Base-by-base conservation (phyloP, 441 rosid genomes). In the Pelargonium australe region DNA sequence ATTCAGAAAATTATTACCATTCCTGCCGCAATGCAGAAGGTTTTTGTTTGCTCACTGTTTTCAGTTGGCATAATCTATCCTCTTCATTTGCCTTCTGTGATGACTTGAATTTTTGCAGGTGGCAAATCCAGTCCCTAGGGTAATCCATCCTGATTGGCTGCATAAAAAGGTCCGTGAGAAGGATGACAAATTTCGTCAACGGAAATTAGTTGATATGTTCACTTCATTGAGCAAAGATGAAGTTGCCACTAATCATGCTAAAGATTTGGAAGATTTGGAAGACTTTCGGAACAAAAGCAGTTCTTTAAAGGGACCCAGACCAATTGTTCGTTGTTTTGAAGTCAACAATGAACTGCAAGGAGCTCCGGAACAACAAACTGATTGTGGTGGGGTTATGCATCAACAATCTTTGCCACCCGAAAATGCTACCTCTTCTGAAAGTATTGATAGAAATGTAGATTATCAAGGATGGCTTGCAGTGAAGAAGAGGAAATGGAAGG, bases 1-100 rank as follows among this genome's bases (percentile, higher is more conserved):
- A 83, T 95, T 79, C 99, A 95, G 80, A 95, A 95, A 76, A 92
- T 85, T 72, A 81, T 95, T 70, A 95, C 98, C 62, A 95, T 95
- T 78, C 99, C 99, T 82, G 99, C 99, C 58, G 99, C 99, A 72
- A 95, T 92, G 98, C 99, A 95, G 81, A 95, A 95, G 98, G 99
- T 95, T 77, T 69, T 64, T 63, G n/a, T 53, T 63, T 77, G 28
- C 80, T 67, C 64, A 58, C 66, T 34, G 71, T 73, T 70, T 9
- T 51, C 70, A 68, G 47, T 67, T 75, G 41, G 44, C 64, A 31
- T 64, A 55, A 65, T 68, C 62, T 43, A 45, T 73, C 57, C 63
- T 70, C 70, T 16, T 25, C 63, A 68, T 61, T 64, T 69, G 66
- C 65, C 63, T 75, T 71, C 71, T 73, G 58, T 76, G 51, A 51